A percentile compares a stretch with the other conserved stretches of the same genome.
Evolutionary conservation across 2,329 filamentous ascomycete genomes (phyloP).

Genomic region (Calonectria multiphialidica): DNA sequence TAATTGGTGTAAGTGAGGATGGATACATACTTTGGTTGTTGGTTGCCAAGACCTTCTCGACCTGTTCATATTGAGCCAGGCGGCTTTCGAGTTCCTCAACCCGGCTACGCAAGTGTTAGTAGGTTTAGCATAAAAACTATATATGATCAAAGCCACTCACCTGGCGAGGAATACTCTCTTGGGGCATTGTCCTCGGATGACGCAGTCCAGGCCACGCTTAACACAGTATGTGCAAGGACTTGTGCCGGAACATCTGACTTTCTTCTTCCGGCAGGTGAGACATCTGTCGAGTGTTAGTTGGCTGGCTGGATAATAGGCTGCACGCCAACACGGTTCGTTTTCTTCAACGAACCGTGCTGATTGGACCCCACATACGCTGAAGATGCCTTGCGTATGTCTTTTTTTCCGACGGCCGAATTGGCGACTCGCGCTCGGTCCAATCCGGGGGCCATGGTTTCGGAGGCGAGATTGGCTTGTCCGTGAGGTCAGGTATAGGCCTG

Average conservation of each 20-base stretch:
- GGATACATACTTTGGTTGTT: conserved; percentile 28
- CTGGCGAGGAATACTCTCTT: conserved; percentile 44
- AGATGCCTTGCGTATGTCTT: conserved; percentile 41
- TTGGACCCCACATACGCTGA: conserved; percentile 37
- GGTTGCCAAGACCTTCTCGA: conserved; percentile 28
- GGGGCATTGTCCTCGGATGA: conserved; percentile 42
- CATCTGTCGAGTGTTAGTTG: conserved; percentile 27
- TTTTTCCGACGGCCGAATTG: conserved; percentile 25
- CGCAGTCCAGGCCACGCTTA: conserved; percentile 42
- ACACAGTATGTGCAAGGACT: conserved; percentile 42
- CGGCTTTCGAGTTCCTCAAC: conserved; percentile 43
- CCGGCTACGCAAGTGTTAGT: conserved; percentile 26
- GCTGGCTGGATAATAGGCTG: background rate
- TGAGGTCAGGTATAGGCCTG: background rate
- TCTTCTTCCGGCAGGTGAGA: conserved; percentile 44
- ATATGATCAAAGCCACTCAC: conserved; percentile 23
- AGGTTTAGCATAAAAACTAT: background rate
- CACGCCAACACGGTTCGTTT: background rate
- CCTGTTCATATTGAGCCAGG: conserved; percentile 41
- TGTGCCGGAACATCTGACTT: conserved; percentile 42
- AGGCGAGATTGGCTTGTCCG: conserved; percentile 3
- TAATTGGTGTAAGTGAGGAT: background rate
- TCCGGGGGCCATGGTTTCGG: conserved; percentile 30
- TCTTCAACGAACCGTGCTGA: background rate
- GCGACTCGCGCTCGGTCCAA: conserved; percentile 40